These are phyloP conservation scores for Celoporthe dispersa DNA, from an alignment of 2,329 filamentous ascomycete genomes.

Conservation along the genomic window DNA sequence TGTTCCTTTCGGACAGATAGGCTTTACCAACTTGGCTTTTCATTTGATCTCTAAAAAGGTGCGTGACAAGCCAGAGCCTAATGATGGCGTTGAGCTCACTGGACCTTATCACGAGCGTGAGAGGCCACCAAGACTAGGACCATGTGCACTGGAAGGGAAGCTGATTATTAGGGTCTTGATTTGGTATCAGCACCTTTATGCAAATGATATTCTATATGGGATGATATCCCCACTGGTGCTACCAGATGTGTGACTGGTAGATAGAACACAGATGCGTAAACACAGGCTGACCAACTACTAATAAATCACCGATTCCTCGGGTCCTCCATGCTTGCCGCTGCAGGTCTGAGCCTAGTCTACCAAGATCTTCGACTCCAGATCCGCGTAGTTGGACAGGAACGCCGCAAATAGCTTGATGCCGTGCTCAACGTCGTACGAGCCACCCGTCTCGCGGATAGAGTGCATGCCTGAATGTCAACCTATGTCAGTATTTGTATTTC, in stretches of 20 bases:
- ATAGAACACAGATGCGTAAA: neutral
- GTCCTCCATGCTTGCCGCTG: neutral
- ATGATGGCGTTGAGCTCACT: too few relatives aligned
- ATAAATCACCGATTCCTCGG: neutral
- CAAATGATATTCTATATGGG: neutral
- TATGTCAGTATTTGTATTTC: neutral
- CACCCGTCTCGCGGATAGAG: slow-evolving; percentile 91
- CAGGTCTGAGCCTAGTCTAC: slow-evolving; percentile 63
- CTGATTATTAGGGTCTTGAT: too few relatives aligned
- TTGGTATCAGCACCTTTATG: neutral
- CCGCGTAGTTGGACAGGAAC: slow-evolving; percentile 86
- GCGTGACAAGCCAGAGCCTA: too few relatives aligned
- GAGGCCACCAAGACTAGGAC: too few relatives aligned
- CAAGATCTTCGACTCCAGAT: slow-evolving; percentile 79
- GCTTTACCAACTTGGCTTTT: too few relatives aligned
- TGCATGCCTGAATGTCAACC: slow-evolving; percentile 69
- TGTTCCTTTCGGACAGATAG: too few relatives aligned
- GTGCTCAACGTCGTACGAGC: slow-evolving; percentile 84
- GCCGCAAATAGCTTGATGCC: slow-evolving; percentile 83
- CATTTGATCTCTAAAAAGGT: too few relatives aligned
- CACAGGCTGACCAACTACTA: neutral
- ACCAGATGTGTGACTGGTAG: neutral
- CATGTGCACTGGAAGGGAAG: too few relatives aligned
- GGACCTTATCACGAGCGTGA: too few relatives aligned
- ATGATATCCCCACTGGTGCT: neutral